Evolutionary conservation across 306 rosid genomes (phyloP).

Genomic region (Vicia faba): DNA sequence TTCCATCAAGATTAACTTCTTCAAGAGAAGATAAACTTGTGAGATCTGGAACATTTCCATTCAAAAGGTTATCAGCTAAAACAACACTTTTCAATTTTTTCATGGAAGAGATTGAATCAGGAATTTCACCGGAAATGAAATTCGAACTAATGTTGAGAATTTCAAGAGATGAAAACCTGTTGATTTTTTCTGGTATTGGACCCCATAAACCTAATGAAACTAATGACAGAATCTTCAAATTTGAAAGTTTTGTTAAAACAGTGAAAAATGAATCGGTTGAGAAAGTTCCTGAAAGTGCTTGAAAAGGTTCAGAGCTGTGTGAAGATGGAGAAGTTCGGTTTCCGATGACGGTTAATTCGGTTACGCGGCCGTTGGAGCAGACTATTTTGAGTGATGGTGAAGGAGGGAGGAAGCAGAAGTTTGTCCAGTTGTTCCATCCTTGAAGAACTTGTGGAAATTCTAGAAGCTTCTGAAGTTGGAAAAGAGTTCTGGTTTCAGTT

Average conservation of each 20-base stretch:
- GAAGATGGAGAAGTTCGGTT: constrained; percentile 55
- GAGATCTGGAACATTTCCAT: constrained; percentile 83
- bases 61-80: constrained; percentile 69
- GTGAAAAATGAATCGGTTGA: constrained; percentile 82
- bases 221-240: constrained; percentile 61
- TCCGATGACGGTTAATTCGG: constrained; percentile 68
- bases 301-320: constrained; percentile 35
- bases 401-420: constrained; percentile 73
- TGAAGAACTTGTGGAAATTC: constrained; percentile 76
- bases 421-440: constrained; percentile 83
- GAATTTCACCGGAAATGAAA: constrained; percentile 69
- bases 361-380: constrained; percentile 59
- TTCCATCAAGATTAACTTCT: constrained; percentile 68
- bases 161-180: constrained; percentile 63
- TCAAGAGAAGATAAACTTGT: constrained; percentile 47
- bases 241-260: constrained; percentile 71
- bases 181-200: constrained; percentile 71
- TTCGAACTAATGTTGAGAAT: constrained; percentile 75
- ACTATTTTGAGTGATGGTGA: constrained; percentile 66
- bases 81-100: constrained; percentile 60
- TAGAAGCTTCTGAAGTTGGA: constrained; percentile 71
- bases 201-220: constrained; percentile 90
- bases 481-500: constrained; percentile 61
- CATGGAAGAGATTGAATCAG: constrained; percentile 56
- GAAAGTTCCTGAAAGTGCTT: constrained; percentile 62